Evolutionary conservation across 73 alveolate species (phyloP), one percentile per base, ranked within the genome.

Genomic region (Paramecium biaurelia): DNA sequence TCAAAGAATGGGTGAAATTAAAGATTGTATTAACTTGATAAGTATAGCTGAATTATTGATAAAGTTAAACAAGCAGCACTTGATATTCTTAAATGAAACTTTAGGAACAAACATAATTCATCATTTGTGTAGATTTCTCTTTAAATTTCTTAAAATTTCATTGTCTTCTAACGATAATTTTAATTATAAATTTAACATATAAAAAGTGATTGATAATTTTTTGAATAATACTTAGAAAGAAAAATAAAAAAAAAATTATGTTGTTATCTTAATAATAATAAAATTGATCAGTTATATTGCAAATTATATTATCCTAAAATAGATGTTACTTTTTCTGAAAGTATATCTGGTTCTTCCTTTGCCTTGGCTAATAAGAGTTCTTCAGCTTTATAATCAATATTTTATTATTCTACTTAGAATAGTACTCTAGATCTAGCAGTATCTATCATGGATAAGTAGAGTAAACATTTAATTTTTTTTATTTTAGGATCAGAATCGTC

Each of bases 131-230:
- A 30, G 26, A 34, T 43, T 42, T 79, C 90, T 18, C 56, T 32
- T 45, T 42, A 15, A 45, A 79, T 45, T 14, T 79, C 90, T 79
- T 38, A 42, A 45, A 18, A 79, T 79, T 79, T 35, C 86, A 72
- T 72, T 53, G 21, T 15, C 15, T 53, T 53, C 68, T 53, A 53
- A 53, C 68, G 30, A 53, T 53, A 53, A 53, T 53, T 53, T 53
- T 47, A 47, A 47, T 47, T 47, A 47, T 47, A 47, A 47, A 47
- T 14, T 47, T 15, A 15, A 47, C 59, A 47, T 38, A 6, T 38
- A 38, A 5, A 35, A 38, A 38, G 47, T 38, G 47, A 38, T 38
- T 38, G 14, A 32, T 32, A 32, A 32, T 32, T 0, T 32, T 38
- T 38, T 5, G 47, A 38, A 38, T 38, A 7, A 2, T 2, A 34